A percentile compares a stretch with the other conserved stretches of the same genome.
Conservation (phyloP, 345 rosid genomes). For the Balakata baccata region DNA sequence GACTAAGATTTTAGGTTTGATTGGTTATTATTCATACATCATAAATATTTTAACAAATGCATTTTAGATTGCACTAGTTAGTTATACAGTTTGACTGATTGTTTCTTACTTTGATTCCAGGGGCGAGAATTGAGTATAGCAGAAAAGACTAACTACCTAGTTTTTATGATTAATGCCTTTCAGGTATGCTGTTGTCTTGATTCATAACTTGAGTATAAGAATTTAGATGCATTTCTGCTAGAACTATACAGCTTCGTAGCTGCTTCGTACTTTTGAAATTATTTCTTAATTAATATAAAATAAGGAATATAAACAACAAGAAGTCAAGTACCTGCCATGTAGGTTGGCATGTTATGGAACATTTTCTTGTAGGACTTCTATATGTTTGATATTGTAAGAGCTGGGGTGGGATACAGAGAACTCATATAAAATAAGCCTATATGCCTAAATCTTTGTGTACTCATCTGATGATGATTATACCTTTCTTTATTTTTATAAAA, state of each 20-base stretch:
- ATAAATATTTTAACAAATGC: background rate
- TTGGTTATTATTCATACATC: background rate
- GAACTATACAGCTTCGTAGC: background rate
- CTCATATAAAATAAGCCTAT: background rate
- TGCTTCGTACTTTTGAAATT: background rate
- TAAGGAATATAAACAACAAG: background rate
- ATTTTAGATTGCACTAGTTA: background rate
- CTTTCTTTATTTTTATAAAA: too few relatives aligned
- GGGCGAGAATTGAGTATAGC: conserved; percentile 77
- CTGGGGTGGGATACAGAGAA: background rate
- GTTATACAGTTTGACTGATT: background rate
- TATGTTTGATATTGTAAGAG: background rate
- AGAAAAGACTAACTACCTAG: conserved; percentile 90
- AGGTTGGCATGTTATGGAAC: background rate
- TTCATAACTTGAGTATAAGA: background rate
- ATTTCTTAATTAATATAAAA: background rate
- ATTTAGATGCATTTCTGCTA: background rate
- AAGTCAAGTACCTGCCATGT: background rate
- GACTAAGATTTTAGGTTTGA: background rate
- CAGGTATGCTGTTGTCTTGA: conserved; percentile 58
- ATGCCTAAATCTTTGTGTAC: background rate
- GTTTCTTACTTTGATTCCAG: conserved; percentile 38
- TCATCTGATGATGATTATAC: background rate
- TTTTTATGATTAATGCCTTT: conserved; percentile 94
- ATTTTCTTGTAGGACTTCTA: background rate